Base-by-base conservation (phyloP, 176 grass and related monocot genomes). In the Juncus inflexus region DNA sequence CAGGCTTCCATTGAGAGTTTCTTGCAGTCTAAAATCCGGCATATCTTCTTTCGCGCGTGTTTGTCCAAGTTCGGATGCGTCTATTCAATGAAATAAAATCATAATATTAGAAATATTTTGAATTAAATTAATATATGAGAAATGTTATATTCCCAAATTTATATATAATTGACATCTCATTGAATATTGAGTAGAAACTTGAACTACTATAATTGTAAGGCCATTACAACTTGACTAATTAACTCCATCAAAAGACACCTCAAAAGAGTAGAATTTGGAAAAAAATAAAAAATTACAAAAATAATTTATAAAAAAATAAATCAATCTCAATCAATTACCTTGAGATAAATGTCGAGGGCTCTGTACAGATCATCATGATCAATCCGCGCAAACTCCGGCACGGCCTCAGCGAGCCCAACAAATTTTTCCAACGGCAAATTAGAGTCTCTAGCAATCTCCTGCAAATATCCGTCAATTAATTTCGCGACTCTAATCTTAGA, bases 311-410 rank as follows among this genome's bases (percentile, higher is more conserved):
- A 9, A 10, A 6, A 64, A 55, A 19, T 47, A 3, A 72, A 70
- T 16, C 9, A 62, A 1, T 0, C 1, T 35, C 6, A 61, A 4
- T 10, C 16, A 16, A 35, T 79, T 73, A 97, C 92, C 85, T 80
- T 80, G 53, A 99, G 89, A 81, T 90, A 99, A 62, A 77, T 84
- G 80, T 99, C 80, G 74, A 99, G 76, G 56, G 78, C 85, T 79
- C 82, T 77, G 88, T 99, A 99, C 64, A 99, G 76, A 49, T 83
- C 83, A 50, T 99, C 89, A 68, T 99, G 88, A 70, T 92, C 88
- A 1, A 74, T 72, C 28, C 94, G 74, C 0, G 83, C 80, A 40
- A 43, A 78, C 40, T 99, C 94, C 2, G 89, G 80, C 67, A 99
- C 72, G 57, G 94, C 72, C 68, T 99, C 83, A 37, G 94, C 89